Base-by-base conservation (phyloP, 2,329 filamentous ascomycete species). In the Alternaria sp. region DNA sequence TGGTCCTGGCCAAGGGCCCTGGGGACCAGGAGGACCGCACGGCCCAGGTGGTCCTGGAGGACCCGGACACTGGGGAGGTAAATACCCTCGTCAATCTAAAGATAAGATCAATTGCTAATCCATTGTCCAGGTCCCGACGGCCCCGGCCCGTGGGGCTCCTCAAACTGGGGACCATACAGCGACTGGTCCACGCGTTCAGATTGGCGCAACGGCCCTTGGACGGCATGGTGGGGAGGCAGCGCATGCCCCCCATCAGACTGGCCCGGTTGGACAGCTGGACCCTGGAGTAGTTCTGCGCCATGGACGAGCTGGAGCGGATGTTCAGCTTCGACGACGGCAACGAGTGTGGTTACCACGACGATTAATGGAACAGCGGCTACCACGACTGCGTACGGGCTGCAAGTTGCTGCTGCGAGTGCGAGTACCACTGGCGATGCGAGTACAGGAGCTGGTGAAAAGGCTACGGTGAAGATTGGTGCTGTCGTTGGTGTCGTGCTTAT, bases 291-390 rank as follows among this genome's bases (percentile, higher is more conserved):
- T 11, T 53, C 52, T 38, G 73, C 76, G 14, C 76, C 76, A 2
- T 79, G 77, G 77, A 78, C 73, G 6, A 72, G 65, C 5, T 79
- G 77, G 77, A 54, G 48, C 4, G 74, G 62, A 0, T 79, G 77
- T 48, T 69, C 70, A 7, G 75, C 70, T 7, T 65, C 46, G 2
- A 79, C 76, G 8, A 79, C 75, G 2, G 69, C 67, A 1, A 76
- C 72, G 1, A 74, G 64, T 16, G 66, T 74, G 0, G 63, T 71
- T 6, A 78, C 75, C 1, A 72, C 64, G 0, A 78, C 71, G 1
- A 61, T 75, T 2, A 69, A 58, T 47, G 74, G 75, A 0, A 66
- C 46, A 0, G 52, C 39, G 14, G 66, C 67, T 2, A 68, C 69
- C 3, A 69, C 65, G 2, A 76, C 74, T 9, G 66, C 62, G 47